Base-by-base conservation (phyloP, 2,329 filamentous ascomycete species). In the Fusarium virguliforme region DNA sequence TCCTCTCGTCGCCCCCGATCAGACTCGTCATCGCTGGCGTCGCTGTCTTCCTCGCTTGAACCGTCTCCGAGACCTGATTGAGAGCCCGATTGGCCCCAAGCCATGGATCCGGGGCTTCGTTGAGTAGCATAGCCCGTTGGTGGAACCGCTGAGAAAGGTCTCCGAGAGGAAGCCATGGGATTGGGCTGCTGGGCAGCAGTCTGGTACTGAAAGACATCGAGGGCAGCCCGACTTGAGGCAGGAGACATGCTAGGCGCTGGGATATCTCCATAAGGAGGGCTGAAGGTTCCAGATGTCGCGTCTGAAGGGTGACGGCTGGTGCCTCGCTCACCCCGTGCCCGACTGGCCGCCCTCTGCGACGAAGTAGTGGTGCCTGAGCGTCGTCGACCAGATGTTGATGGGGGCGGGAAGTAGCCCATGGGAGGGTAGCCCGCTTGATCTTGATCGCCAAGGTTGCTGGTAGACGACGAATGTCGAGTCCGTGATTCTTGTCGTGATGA, bases 181-280 rank as follows among this genome's bases (percentile, higher is more conserved):
- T 76, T 77, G 13, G 82, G 73, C 59, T 77, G 78, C 34, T 81
- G 83, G 37, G 85, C 75, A 12, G 83, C 80, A 4, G 84, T 85
- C 78, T 88, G 86, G 74, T 85, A 89, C 67, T 83, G 82, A 65
- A 89, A 89, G 5, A 87, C 86, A 64, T 89, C 84, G 13, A 80
- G 62, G 5, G 69, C 70, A 38, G 66, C 60, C 22, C 76, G 75
- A 12, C 73, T 76, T 22, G 78, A 76, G 22, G 75, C 74, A 12
- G 77, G 71, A 24, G 73, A 60, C 38, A 51, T 37, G 24, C 64
- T 59, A 9, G 66, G 58, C 12, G 63, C 69, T 74, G 77, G 77
- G 24, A 77, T 74, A 18, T 83, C 81, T 24, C 80, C 80, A 15
- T 75, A 73, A 22, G 78, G 75, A 22, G 78, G 76, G 22, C 78